Percentiles rank a stretch among this genome's conserved stretches.
These are phyloP conservation scores for Lithohypha guttulata DNA, from an alignment of 2,329 filamentous ascomycete genomes.

Conservation along the genomic window DNA sequence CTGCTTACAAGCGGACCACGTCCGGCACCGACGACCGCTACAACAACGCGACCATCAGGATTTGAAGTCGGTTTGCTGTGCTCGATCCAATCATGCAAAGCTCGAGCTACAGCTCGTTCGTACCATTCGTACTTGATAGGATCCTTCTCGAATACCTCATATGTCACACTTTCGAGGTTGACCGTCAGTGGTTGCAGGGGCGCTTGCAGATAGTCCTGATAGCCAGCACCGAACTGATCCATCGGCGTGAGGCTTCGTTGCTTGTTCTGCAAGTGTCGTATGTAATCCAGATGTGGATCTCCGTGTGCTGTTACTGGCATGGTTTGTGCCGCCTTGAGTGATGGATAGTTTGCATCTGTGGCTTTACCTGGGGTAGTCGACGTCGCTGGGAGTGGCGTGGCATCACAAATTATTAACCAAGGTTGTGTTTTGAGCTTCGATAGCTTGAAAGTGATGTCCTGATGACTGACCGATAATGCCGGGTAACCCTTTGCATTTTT, in stretches of 20 bases:
- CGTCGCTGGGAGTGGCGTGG: constrained; percentile 28
- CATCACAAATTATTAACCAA: constrained; percentile 46
- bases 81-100: constrained; percentile 66
- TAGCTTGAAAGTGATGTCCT: constrained; percentile 45
- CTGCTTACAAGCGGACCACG: constrained; percentile 85
- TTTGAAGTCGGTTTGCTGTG: constrained; percentile 65
- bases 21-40: constrained; percentile 88
- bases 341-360: constrained; percentile 46
- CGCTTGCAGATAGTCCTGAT: constrained; percentile 91
- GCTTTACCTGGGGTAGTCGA: constrained; percentile 13
- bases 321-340: constrained; percentile 54
- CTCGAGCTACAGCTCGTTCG: constrained; percentile 69
- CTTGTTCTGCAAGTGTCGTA: constrained; percentile 71
- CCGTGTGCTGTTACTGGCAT: constrained; percentile 42
- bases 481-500: constrained; percentile 49
- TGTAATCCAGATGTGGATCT: constrained; percentile 63
- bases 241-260: constrained; percentile 57
- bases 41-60: constrained; percentile 59
- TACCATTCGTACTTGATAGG: constrained; percentile 98
- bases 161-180: constrained; percentile 92
- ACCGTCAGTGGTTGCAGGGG: constrained; percentile 90
- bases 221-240: constrained; percentile 58
- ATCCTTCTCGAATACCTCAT: constrained; percentile 97
- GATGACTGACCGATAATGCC: constrained; percentile 48
- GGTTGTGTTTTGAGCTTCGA: constrained; percentile 48